phyloP scores from a whole-genome alignment of 2,329 filamentous ascomycete genomes.

The Apiospora rasikravindrae region DNA sequence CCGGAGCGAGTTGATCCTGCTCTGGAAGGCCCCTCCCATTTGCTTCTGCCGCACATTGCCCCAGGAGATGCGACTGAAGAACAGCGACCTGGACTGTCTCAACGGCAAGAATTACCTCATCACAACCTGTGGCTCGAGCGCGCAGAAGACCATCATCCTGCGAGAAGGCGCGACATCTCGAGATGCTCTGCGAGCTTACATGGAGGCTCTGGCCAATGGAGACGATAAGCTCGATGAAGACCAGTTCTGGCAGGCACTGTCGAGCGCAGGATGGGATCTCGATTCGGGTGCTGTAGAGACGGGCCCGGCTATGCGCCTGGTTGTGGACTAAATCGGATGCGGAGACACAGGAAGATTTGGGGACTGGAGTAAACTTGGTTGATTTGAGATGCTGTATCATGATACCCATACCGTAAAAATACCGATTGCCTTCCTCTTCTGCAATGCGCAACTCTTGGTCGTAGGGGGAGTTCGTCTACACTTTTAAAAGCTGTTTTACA shows the following conservation, averaged over 20 bases:
- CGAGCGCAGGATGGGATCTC: conserved; percentile 68
- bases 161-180: conserved; percentile 60
- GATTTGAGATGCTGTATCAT: conserved; percentile 15
- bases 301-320: conserved; percentile 51
- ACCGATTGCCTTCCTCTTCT: neutral
- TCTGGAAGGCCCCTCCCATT: conserved; percentile 51
- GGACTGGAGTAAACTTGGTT: neutral
- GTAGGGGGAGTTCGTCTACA: neutral
- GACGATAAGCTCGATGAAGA: conserved; percentile 25
- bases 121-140: conserved; percentile 53
- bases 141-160: conserved; percentile 62
- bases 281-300: conserved; percentile 70
- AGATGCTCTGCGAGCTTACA: conserved; percentile 42
- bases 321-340: conserved; percentile 39
- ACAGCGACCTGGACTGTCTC: conserved; percentile 55
- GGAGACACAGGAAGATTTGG: conserved; percentile 26
- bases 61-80: conserved; percentile 26
- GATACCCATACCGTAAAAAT: conserved; percentile 20
- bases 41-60: conserved; percentile 43
- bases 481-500: neutral
- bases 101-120: conserved; percentile 63
- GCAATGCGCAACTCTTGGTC: neutral
- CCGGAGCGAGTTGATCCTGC: conserved; percentile 68
- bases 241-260: conserved; percentile 52
- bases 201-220: conserved; percentile 32